These are phyloP conservation scores for Emiliania huxleyi DNA, from an alignment of 78 protist genomes.

Conservation along the genomic window DNA sequence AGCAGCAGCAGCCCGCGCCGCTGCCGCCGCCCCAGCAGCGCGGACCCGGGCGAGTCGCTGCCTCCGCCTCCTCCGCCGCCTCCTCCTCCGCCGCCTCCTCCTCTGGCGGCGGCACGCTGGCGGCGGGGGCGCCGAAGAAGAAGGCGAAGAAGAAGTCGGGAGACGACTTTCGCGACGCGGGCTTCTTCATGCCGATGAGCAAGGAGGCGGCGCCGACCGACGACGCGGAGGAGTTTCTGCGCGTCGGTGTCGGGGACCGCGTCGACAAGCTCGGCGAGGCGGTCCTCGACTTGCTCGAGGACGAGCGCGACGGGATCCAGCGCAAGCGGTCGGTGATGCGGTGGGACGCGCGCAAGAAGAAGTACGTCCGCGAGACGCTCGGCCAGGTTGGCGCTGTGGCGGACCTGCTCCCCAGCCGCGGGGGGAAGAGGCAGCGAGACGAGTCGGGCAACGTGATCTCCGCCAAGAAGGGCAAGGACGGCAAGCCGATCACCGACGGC, in stretches of 20 bases:
- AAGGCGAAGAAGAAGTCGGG: not conserved
- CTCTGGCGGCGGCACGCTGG: not conserved
- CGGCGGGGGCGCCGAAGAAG: not conserved
- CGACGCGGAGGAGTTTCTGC: not conserved
- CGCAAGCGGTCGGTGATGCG: not conserved
- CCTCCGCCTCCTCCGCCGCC: no score
- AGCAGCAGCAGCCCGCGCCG: no score
- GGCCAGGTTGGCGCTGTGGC: not conserved
- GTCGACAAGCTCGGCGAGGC: not conserved
- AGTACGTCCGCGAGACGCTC: not conserved
- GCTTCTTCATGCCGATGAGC: not conserved
- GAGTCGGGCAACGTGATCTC: not conserved
- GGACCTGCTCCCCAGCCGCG: not conserved
- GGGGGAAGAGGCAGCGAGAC: not conserved
- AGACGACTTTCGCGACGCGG: not conserved
- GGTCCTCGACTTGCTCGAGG: not conserved
- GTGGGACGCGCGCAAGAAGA: not conserved
- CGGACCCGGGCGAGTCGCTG: no score
- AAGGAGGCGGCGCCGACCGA: not conserved
- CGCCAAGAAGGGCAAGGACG: not conserved
- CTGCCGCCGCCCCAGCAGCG: no score
- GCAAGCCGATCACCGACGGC: not conserved
- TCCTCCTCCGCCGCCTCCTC: no score
- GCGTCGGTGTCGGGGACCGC: not conserved
- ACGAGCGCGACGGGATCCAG: not conserved